Evolutionary conservation across 2,329 filamentous ascomycete genomes (phyloP).

Genomic region (Aspergillus udagawae): DNA sequence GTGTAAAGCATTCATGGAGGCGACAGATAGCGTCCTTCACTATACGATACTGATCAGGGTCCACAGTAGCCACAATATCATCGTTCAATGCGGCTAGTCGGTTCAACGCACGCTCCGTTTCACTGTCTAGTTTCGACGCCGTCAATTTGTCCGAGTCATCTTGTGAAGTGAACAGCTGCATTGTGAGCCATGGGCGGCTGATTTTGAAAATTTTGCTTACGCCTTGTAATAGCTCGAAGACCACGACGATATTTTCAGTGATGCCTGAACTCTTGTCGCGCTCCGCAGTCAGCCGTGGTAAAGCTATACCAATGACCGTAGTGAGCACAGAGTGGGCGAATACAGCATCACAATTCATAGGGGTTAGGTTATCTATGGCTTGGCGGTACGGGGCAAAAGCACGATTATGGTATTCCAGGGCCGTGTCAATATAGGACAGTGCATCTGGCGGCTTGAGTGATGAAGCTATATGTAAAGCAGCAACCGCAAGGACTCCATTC

Average conservation of each 20-base stretch:
- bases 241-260: slow-evolving; percentile 33
- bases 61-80: slow-evolving; percentile 20
- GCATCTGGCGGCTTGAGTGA: slow-evolving; percentile 25
- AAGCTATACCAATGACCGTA: slow-evolving; percentile 32
- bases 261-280: slow-evolving; percentile 28
- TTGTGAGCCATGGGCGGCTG: slow-evolving; percentile 42
- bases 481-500: slow-evolving; percentile 39
- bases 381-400: slow-evolving; percentile 32
- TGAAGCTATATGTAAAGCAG: slow-evolving; percentile 39
- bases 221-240: slow-evolving; percentile 35
- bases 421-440: slow-evolving; percentile 33
- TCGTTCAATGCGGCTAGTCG: slow-evolving; percentile 27
- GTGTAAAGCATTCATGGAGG: slow-evolving; percentile 26
- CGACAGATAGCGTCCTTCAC: slow-evolving; percentile 26
- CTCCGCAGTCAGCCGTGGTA: slow-evolving; percentile 29
- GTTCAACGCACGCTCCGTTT: slow-evolving; percentile 24
- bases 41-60: slow-evolving; percentile 26
- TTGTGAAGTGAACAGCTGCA: slow-evolving; percentile 48
- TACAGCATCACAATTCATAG: slow-evolving; percentile 35
- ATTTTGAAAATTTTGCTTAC: slow-evolving; percentile 32
- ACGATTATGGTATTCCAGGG: slow-evolving; percentile 34
- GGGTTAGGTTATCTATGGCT: slow-evolving; percentile 32
- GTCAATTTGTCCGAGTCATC: slow-evolving; percentile 43
- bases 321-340: slow-evolving; percentile 36
- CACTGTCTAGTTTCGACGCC: slow-evolving; percentile 17